Evolutionary conservation across 176 grass and related monocot species (phyloP).

Genomic region (Rhynchospora breviuscula): DNA sequence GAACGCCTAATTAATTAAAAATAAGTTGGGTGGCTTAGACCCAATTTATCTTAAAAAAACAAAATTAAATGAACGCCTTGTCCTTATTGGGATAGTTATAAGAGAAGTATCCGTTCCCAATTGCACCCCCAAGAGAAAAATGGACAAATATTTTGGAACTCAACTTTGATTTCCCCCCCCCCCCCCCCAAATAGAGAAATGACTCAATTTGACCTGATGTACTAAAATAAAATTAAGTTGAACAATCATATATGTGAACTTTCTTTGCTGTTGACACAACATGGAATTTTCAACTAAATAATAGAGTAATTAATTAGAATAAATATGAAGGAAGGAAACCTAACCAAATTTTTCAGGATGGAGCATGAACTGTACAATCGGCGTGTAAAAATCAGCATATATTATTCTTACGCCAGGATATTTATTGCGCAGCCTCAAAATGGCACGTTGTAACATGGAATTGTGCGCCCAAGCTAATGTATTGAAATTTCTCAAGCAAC

Average conservation of each 20-base stretch:
- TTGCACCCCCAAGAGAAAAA: too few species aligned
- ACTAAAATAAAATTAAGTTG: neutral
- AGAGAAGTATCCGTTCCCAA: neutral
- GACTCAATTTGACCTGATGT: neutral
- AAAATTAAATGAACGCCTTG: too few species aligned
- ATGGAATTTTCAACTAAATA: neutral
- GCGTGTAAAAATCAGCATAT: constrained; percentile 84
- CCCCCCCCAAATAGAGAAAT: neutral
- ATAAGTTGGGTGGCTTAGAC: too few species aligned
- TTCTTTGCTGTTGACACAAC: neutral
- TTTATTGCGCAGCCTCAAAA: constrained; percentile 41
- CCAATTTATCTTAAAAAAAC: too few species aligned
- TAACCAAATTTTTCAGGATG: constrained; percentile 74
- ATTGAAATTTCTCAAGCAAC: constrained; percentile 75
- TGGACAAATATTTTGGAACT: too few species aligned
- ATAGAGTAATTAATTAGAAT: neutral
- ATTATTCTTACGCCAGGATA: constrained; percentile 61
- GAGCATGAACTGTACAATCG: constrained; percentile 60
- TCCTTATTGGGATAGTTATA: neutral
- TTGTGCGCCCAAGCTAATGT: constrained; percentile 69
- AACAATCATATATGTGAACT: neutral
- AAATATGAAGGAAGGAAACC: neutral
- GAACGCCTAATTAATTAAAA: too few species aligned
- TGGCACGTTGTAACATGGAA: constrained; percentile 47
- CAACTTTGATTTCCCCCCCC: neutral